phyloP scores from a whole-genome alignment of 2,329 filamentous ascomycete species.

The Calonectria pseudoreteaudii region DNA sequence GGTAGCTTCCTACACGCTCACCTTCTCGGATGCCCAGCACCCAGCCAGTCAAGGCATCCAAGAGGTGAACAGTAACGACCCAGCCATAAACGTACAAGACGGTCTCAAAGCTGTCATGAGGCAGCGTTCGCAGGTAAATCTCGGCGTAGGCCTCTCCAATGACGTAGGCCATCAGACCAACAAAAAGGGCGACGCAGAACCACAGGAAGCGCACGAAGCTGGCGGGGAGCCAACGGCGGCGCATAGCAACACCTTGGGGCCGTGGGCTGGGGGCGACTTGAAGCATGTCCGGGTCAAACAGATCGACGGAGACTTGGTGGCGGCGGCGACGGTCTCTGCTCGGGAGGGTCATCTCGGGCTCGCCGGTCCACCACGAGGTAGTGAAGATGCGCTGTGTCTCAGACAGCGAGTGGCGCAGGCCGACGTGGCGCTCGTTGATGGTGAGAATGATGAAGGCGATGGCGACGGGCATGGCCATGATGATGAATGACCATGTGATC shows the following conservation, averaged over 20 bases:
- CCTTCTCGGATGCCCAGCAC: conserved; percentile 75
- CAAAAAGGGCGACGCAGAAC: conserved; percentile 74
- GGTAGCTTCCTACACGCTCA: conserved; percentile 76
- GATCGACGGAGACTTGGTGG: conserved; percentile 48
- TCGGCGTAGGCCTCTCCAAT: conserved; percentile 77
- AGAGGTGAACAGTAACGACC: conserved; percentile 73
- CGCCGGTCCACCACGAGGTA: conserved; percentile 73
- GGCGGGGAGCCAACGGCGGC: conserved; percentile 70
- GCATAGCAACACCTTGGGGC: conserved; percentile 53
- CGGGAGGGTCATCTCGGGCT: conserved; percentile 59
- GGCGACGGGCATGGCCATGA: conserved; percentile 76
- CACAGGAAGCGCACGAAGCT: conserved; percentile 77
- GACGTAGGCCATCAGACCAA: conserved; percentile 74
- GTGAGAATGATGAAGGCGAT: conserved; percentile 74
- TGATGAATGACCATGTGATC: conserved; percentile 77
- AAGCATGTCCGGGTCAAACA: conserved; percentile 53
- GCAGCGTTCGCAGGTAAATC: conserved; percentile 74
- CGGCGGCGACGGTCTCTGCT: conserved; percentile 57
- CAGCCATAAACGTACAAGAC: conserved; percentile 78
- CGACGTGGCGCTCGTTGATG: conserved; percentile 72
- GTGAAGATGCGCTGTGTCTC: conserved; percentile 77
- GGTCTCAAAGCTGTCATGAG: conserved; percentile 74
- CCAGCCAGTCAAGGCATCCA: conserved; percentile 75
- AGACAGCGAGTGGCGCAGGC: conserved; percentile 70
- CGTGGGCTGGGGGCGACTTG: conserved; percentile 41